These are phyloP conservation scores for Kwoniella heveanensis DNA, from an alignment of 768 basidiomycete species.

Conservation along the genomic window DNA sequence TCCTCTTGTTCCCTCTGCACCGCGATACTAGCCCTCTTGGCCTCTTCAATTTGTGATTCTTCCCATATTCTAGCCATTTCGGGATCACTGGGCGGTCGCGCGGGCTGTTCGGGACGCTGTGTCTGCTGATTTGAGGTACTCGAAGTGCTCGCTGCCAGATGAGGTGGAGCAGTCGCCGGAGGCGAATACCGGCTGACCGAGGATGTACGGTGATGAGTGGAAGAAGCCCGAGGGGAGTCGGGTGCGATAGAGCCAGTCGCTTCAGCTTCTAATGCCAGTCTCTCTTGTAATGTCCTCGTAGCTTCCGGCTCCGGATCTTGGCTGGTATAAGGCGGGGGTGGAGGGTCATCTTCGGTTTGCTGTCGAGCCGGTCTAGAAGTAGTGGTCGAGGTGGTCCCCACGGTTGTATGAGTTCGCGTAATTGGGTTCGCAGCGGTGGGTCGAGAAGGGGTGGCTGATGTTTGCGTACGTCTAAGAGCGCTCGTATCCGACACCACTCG, in stretches of 20 bases:
- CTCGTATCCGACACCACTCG: background rate
- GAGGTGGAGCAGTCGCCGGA: background rate
- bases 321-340: slow-evolving; percentile 52
- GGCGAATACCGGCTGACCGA: background rate
- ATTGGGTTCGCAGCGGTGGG: slow-evolving; percentile 9
- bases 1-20: slow-evolving; percentile 41
- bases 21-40: slow-evolving; percentile 38
- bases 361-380: slow-evolving; percentile 11
- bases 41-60: slow-evolving; percentile 49
- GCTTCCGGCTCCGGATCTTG: slow-evolving; percentile 53
- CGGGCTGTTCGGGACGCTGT: slow-evolving; percentile 4
- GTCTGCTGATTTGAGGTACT: background rate
- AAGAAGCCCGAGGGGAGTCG: background rate
- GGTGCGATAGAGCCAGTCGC: background rate
- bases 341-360: slow-evolving; percentile 35
- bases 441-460: slow-evolving; percentile 15
- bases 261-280: slow-evolving; percentile 45
- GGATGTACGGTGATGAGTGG: background rate
- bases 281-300: slow-evolving; percentile 46
- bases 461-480: slow-evolving; percentile 20
- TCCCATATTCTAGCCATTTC: slow-evolving; percentile 42
- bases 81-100: slow-evolving; percentile 26
- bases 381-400: slow-evolving; percentile 10
- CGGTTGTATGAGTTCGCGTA: slow-evolving; percentile 18
- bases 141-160: background rate